Evolutionary conservation across 1,139 yeast genomes (phyloP).

Genomic region (Hanseniaspora sp.): DNA sequence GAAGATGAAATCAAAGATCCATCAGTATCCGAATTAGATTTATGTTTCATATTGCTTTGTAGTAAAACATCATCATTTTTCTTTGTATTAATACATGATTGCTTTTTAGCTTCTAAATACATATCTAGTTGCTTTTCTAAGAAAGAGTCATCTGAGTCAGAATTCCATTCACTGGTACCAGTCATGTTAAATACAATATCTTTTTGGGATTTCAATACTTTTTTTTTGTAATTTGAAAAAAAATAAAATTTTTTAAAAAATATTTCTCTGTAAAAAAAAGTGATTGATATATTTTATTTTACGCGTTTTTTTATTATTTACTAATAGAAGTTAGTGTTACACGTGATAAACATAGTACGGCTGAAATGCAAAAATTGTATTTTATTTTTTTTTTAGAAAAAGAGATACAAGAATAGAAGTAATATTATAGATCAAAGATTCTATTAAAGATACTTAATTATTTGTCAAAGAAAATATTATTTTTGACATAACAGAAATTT

Average conservation of each 20-base stretch:
- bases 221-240: neutral
- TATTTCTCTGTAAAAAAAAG: no score
- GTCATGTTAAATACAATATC: neutral
- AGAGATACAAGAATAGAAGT: no score
- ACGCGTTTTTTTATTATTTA: neutral
- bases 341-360: no score
- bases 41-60: neutral
- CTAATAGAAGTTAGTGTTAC: neutral
- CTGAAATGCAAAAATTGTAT: no score
- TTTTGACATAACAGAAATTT: no score
- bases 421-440: no score
- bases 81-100: neutral
- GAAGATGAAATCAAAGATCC: neutral
- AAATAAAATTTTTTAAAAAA: no score
- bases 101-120: neutral
- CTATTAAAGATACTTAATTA: no score
- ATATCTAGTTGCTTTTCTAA: slow-evolving; percentile 12
- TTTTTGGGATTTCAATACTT: no score
- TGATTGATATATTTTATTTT: neutral
- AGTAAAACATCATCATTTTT: neutral
- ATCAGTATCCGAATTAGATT: neutral
- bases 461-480: no score
- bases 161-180: neutral
- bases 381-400: no score
- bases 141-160: slow-evolving; percentile 15